A percentile compares a stretch with the other conserved stretches of the same genome.
phyloP scores from a whole-genome alignment of 2,329 filamentous ascomycete species.

The Xylaria digitata region DNA sequence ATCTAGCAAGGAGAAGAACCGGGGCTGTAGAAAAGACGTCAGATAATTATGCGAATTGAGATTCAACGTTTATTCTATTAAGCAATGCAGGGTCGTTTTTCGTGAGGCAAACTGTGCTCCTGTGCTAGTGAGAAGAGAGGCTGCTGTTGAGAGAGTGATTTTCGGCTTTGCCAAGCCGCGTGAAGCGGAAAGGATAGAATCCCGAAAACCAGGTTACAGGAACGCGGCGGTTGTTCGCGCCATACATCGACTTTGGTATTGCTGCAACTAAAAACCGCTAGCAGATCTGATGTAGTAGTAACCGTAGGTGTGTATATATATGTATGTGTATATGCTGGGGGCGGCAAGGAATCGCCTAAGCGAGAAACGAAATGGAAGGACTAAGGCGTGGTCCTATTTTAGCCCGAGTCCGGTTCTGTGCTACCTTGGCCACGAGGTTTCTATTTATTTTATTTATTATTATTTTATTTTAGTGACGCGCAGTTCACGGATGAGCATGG shows the following conservation, averaged over 20 bases:
- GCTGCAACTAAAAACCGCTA: conserved; percentile 6
- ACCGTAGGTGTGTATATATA: neutral
- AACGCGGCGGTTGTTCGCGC: conserved; percentile 21
- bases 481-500: conserved; percentile 19
- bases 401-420: conserved; percentile 36
- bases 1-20: neutral
- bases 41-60: conserved; percentile 31
- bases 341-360: conserved; percentile 20
- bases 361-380: conserved; percentile 17
- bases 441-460: conserved; percentile 24
- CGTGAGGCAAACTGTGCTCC: neutral
- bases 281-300: conserved; percentile 3
- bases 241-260: conserved; percentile 20
- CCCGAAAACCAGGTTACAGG: conserved; percentile 30
- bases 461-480: conserved; percentile 9
- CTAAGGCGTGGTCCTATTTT: conserved; percentile 32
- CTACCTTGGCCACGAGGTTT: conserved; percentile 45
- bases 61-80: conserved; percentile 19
- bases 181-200: neutral
- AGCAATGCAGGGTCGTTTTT: neutral
- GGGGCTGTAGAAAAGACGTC: conserved; percentile 13
- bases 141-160: neutral
- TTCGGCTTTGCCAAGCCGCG: conserved; percentile 1
- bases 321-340: conserved; percentile 14
- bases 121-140: neutral